Conservation (phyloP, 1,139 yeast species). For the Lodderomyces jiufengensis region DNA sequence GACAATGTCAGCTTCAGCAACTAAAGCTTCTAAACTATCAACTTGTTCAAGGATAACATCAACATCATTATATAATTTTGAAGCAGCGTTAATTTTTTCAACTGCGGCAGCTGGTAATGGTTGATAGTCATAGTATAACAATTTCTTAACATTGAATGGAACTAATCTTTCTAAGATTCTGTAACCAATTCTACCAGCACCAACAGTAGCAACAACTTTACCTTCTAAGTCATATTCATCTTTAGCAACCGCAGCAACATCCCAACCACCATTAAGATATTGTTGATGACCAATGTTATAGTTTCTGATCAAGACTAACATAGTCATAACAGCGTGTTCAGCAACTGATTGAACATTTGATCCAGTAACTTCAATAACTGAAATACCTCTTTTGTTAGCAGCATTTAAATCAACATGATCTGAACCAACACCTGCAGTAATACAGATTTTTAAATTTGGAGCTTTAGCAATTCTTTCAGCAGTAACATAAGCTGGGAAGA, state of each 20-base stretch:
- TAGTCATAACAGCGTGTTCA: slow-evolving; percentile 77
- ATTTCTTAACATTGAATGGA: slow-evolving; percentile 72
- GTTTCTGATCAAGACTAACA: slow-evolving; percentile 68
- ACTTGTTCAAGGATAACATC: slow-evolving; percentile 54
- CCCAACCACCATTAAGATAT: slow-evolving; percentile 62
- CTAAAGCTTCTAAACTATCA: slow-evolving; percentile 62
- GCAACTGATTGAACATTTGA: slow-evolving; percentile 80
- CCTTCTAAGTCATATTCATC: slow-evolving; percentile 73
- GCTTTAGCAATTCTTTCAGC: slow-evolving; percentile 66
- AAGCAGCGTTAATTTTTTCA: slow-evolving; percentile 44
- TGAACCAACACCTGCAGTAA: slow-evolving; percentile 85
- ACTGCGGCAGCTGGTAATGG: slow-evolving; percentile 57
- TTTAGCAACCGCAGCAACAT: slow-evolving; percentile 74
- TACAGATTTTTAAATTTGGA: slow-evolving; percentile 65
- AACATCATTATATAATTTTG: slow-evolving; percentile 35
- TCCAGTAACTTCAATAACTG: slow-evolving; percentile 80
- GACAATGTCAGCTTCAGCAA: slow-evolving; percentile 66
- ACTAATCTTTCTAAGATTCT: slow-evolving; percentile 69
- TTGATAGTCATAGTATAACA: slow-evolving; percentile 76
- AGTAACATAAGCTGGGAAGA: slow-evolving; percentile 77
- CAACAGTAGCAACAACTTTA: slow-evolving; percentile 74
- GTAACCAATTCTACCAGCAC: slow-evolving; percentile 81
- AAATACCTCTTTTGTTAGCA: slow-evolving; percentile 59
- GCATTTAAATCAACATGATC: slow-evolving; percentile 77
- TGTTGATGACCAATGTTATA: slow-evolving; percentile 77